A percentile compares a stretch with the other conserved stretches of the same genome.
These are phyloP conservation scores for Ambrosia trifida DNA, from an alignment of 129 eudicot species.

Conservation along the genomic window DNA sequence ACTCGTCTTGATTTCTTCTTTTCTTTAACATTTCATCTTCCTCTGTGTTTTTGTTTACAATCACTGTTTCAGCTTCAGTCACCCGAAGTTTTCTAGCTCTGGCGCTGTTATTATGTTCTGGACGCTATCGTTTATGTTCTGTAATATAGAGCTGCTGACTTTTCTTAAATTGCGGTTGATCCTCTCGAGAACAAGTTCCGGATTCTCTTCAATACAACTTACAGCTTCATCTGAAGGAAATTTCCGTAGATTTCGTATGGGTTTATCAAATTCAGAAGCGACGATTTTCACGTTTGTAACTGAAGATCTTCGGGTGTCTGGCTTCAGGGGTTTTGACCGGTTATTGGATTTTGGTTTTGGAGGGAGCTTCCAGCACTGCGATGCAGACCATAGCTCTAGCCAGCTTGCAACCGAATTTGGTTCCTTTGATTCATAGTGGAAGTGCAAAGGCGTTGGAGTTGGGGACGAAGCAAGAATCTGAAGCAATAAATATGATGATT, in stretches of 20 bases:
- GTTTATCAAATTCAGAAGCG: conserved; percentile 48
- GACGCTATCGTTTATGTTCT: conserved; percentile 10
- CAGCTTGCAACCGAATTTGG: conserved; percentile 48
- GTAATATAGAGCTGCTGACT: conserved; percentile 36
- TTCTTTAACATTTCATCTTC: conserved; percentile 31
- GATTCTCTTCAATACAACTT: conserved; percentile 38
- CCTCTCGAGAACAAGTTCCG: conserved; percentile 49
- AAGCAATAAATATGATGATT: conserved; percentile 10
- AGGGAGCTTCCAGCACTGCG: conserved; percentile 42
- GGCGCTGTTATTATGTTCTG: conserved; percentile 2
- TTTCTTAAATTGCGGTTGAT: conserved; percentile 47
- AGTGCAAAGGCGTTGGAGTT: conserved; percentile 42
- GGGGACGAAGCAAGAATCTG: conserved; percentile 47
- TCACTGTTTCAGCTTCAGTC: conserved; percentile 5
- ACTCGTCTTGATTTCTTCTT: conserved; percentile 36
- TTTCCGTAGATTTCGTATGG: conserved; percentile 31
- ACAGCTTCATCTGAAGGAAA: conserved; percentile 21
- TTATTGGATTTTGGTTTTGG: conserved; percentile 28
- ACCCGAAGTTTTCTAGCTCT: conserved; percentile 12
- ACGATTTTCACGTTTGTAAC: conserved; percentile 30
- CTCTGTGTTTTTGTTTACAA: background rate
- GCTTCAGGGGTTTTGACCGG: conserved; percentile 27
- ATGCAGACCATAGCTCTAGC: conserved; percentile 58
- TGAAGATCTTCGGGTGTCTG: conserved; percentile 30
- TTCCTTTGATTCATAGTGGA: conserved; percentile 44